Conservation (phyloP, 306 rosid species). For the Styphnolobium japonicum region DNA sequence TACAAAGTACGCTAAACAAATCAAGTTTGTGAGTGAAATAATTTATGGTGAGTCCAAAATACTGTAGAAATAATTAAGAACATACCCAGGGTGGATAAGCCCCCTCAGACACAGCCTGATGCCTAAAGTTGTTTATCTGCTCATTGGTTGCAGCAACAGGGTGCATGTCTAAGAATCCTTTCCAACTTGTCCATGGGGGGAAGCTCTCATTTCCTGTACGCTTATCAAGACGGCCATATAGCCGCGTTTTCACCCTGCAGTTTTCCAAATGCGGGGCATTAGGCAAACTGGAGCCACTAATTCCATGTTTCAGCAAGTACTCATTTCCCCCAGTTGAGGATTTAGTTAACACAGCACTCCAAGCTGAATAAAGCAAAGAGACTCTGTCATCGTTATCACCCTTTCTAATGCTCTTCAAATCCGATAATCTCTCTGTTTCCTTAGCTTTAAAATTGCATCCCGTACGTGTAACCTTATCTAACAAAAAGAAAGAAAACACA, state of each 20-base stretch:
- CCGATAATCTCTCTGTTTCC: slow-evolving; percentile 38
- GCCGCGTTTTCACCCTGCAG: slow-evolving; percentile 52
- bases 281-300: slow-evolving; percentile 48
- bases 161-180: slow-evolving; percentile 46
- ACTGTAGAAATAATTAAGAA: neutral
- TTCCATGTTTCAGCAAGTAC: slow-evolving; percentile 38
- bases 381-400: slow-evolving; percentile 34
- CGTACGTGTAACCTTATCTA: slow-evolving; percentile 27
- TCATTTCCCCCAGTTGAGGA: slow-evolving; percentile 19
- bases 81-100: slow-evolving; percentile 89
- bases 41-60: neutral
- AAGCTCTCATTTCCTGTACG: slow-evolving; percentile 47
- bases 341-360: slow-evolving; percentile 58
- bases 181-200: slow-evolving; percentile 85
- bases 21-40: neutral
- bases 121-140: slow-evolving; percentile 33
- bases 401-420: slow-evolving; percentile 28
- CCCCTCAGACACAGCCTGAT: slow-evolving; percentile 43
- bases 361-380: slow-evolving; percentile 63
- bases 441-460: slow-evolving; percentile 39
- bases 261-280: slow-evolving; percentile 85
- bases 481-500: neutral
- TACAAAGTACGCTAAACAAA: neutral
- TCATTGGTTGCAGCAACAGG: slow-evolving; percentile 47
- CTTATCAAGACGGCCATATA: slow-evolving; percentile 46